Evolutionary conservation across 148 eudicot species (phyloP).

Genomic region (Salicornia ramosissima): DNA sequence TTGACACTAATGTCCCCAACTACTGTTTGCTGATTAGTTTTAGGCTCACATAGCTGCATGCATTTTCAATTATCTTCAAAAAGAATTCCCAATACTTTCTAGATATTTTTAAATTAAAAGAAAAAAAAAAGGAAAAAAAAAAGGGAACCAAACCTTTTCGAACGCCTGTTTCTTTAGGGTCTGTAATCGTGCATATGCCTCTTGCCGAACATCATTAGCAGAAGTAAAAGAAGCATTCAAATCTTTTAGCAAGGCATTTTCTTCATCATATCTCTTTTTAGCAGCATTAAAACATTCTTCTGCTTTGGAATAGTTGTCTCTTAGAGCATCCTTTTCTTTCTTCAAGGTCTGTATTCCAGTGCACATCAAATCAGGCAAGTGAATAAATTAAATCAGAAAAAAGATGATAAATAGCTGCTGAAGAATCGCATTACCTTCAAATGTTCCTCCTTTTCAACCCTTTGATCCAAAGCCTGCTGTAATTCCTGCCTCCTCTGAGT

Average conservation of each 20-base stretch:
- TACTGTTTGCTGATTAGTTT: background rate
- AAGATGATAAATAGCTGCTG: background rate
- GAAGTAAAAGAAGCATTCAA: conserved; percentile 37
- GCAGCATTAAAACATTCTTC: conserved; percentile 42
- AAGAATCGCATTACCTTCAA: conserved; percentile 49
- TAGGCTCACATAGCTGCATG: background rate
- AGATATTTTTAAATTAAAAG: too few species aligned
- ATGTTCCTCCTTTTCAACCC: conserved; percentile 54
- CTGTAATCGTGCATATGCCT: conserved; percentile 46
- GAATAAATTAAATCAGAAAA: background rate
- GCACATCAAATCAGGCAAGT: background rate
- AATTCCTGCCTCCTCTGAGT: conserved; percentile 65
- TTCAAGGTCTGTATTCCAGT: conserved; percentile 45
- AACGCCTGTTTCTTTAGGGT: conserved; percentile 43
- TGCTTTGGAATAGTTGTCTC: conserved; percentile 44
- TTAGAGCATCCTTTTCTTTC: conserved; percentile 63
- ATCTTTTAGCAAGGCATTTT: conserved; percentile 40
- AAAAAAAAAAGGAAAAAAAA: background rate
- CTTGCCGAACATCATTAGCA: conserved; percentile 59
- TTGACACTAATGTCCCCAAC: background rate
- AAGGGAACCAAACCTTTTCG: conserved; percentile 55
- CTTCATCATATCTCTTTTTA: conserved; percentile 46
- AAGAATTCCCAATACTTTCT: background rate
- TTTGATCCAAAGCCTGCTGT: conserved; percentile 63
- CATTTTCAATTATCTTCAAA: background rate